Conservation (phyloP, 202 grass and related monocot genomes). For the Zoysia matrella region DNA sequence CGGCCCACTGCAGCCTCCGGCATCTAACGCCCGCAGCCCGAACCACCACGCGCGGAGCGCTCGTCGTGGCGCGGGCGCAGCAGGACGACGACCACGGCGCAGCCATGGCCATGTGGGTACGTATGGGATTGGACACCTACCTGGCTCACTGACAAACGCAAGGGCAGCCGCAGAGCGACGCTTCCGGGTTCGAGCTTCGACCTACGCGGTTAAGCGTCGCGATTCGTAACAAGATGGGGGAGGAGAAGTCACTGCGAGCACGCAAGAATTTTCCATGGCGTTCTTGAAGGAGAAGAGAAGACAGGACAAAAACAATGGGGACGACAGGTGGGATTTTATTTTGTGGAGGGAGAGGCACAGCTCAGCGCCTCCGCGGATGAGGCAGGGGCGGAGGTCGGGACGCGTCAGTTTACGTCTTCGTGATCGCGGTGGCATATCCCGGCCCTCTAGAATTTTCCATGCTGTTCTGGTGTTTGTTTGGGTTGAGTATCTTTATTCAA, state of each 20-base stretch:
- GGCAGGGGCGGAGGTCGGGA: slow-evolving; percentile 9
- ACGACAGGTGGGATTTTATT: background rate
- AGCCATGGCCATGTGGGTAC: slow-evolving; percentile 32
- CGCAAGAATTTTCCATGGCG: slow-evolving; percentile 27
- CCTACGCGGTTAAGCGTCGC: background rate
- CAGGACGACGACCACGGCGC: slow-evolving; percentile 37
- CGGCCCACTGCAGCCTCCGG: background rate
- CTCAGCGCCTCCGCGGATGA: background rate
- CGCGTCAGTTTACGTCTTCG: slow-evolving; percentile 23
- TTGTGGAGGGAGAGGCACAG: slow-evolving; percentile 25
- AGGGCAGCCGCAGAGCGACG: background rate
- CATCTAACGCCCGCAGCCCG: background rate
- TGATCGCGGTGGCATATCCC: background rate
- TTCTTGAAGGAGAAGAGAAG: background rate
- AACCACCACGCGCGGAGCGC: slow-evolving; percentile 21
- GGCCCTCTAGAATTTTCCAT: background rate
- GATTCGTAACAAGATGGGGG: background rate
- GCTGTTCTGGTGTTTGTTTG: too few relatives aligned
- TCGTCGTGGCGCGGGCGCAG: slow-evolving; percentile 33
- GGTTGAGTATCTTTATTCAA: too few relatives aligned
- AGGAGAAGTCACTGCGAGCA: background rate
- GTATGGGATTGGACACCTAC: background rate
- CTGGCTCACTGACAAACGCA: background rate
- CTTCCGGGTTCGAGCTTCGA: background rate
- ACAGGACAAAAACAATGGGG: too few relatives aligned